Evolutionary conservation across 768 basidiomycete genomes (phyloP).

Genomic region (Gymnopilus junonius): DNA sequence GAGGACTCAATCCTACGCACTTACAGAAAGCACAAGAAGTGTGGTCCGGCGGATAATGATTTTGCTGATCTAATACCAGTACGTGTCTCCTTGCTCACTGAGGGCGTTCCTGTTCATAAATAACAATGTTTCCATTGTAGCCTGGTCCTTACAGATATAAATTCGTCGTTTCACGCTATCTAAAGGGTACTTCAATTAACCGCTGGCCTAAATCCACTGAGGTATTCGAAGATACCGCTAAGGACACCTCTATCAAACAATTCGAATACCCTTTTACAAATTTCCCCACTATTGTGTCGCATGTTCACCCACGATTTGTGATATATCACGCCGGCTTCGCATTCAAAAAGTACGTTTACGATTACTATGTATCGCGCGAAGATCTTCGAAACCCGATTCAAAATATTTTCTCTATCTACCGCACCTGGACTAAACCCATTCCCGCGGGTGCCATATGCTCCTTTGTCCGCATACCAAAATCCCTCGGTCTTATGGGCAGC

Average conservation of each 20-base stretch:
- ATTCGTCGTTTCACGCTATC: not conserved
- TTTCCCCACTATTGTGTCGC: not conserved
- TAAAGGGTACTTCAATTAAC: not conserved
- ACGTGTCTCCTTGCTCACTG: not conserved
- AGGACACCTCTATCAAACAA: too few relatives aligned
- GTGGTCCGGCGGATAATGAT: not conserved
- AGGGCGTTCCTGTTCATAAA: too few relatives aligned
- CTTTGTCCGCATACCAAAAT: too few relatives aligned
- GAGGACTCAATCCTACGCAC: not conserved
- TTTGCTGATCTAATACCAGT: not conserved
- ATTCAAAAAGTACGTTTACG: not conserved
- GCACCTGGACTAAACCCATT: not conserved
- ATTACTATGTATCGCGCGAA: not conserved
- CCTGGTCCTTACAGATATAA: not conserved
- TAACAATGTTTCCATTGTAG: not conserved
- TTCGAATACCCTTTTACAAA: not conserved
- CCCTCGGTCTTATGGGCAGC: not conserved
- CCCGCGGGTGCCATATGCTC: too few relatives aligned
- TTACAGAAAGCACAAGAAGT: not conserved
- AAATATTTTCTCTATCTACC: not conserved
- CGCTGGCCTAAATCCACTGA: not conserved
- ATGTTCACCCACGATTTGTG: not conserved
- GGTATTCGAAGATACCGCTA: too few relatives aligned
- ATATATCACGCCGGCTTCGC: not conserved
- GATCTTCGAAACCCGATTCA: not conserved